A percentile compares a stretch with the other conserved stretches of the same genome.
phyloP scores from a whole-genome alignment of 2,329 filamentous ascomycete species.

The Chlorencoelia australis region DNA sequence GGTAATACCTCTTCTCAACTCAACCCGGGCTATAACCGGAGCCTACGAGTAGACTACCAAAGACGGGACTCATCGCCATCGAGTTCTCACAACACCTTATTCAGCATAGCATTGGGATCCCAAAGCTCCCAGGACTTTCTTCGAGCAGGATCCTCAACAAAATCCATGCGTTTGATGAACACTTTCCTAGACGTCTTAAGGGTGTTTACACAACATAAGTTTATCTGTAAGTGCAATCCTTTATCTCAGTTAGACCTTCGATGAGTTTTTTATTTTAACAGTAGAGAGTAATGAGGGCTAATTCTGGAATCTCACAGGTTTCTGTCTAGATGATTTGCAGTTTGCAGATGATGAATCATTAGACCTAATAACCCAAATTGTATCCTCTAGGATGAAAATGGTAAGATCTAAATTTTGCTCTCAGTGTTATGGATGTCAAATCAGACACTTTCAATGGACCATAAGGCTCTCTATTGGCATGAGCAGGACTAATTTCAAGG shows the following conservation, averaged over 20 bases:
- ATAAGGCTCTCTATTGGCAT: no score
- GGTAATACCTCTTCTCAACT: conserved; percentile 11
- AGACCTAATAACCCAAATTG: conserved; percentile 73
- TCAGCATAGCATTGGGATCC: conserved; percentile 28
- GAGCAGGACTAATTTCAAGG: no score
- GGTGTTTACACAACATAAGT: conserved; percentile 70
- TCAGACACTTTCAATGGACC: no score
- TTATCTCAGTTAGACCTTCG: not conserved
- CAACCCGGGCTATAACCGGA: conserved; percentile 23
- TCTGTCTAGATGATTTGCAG: conserved; percentile 82
- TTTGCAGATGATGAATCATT: conserved; percentile 83
- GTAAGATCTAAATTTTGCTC: no score
- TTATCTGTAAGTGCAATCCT: conserved; percentile 40
- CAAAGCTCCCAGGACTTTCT: conserved; percentile 51
- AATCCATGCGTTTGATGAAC: conserved; percentile 69
- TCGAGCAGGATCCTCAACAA: conserved; percentile 46
- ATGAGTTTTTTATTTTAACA: no score
- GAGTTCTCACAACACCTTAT: conserved; percentile 19
- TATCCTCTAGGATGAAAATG: conserved; percentile 68
- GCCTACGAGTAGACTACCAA: conserved; percentile 17
- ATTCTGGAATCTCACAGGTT: no score
- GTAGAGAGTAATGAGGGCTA: no score
- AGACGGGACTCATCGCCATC: conserved; percentile 22
- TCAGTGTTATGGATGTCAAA: no score
- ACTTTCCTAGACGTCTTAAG: conserved; percentile 80